These are phyloP conservation scores for Botrytis tulipae DNA, from an alignment of 2,329 filamentous ascomycete genomes.

Conservation along the genomic window DNA sequence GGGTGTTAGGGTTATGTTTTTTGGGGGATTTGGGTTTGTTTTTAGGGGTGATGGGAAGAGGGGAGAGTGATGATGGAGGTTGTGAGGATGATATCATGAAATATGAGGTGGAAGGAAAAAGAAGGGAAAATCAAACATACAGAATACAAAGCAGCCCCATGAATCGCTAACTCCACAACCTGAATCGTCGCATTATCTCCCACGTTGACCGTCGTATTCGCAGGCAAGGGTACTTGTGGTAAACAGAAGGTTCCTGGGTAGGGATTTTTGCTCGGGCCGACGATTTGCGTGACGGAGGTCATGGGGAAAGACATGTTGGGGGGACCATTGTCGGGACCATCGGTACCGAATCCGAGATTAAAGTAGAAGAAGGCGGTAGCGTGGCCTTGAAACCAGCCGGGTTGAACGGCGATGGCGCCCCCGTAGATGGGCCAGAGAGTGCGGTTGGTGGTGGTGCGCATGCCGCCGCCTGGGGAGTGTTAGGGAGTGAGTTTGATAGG, in stretches of 20 bases:
- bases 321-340: slow-evolving; percentile 63
- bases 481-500: not conserved
- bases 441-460: slow-evolving; percentile 73
- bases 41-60: not conserved
- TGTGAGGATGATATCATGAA: not conserved
- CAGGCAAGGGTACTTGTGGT: slow-evolving; percentile 82
- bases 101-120: not conserved
- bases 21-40: not conserved
- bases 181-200: slow-evolving; percentile 94
- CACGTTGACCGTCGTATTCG: slow-evolving; percentile 64
- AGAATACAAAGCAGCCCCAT: slow-evolving; percentile 72
- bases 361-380: slow-evolving; percentile 78
- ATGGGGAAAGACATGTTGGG: slow-evolving; percentile 85
- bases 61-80: not conserved
- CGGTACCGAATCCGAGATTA: slow-evolving; percentile 82
- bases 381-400: slow-evolving; percentile 95
- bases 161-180: slow-evolving; percentile 76
- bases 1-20: slow-evolving; percentile 11
- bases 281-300: slow-evolving; percentile 76
- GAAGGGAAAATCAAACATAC: slow-evolving; percentile 31
- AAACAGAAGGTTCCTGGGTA: slow-evolving; percentile 88
- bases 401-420: slow-evolving; percentile 85
- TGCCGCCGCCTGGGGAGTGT: slow-evolving; percentile 69
- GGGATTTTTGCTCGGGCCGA: slow-evolving; percentile 76
- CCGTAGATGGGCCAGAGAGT: slow-evolving; percentile 89